Conservation (phyloP, 1,139 yeast species). For the Saccharomyces uvarum region DNA sequence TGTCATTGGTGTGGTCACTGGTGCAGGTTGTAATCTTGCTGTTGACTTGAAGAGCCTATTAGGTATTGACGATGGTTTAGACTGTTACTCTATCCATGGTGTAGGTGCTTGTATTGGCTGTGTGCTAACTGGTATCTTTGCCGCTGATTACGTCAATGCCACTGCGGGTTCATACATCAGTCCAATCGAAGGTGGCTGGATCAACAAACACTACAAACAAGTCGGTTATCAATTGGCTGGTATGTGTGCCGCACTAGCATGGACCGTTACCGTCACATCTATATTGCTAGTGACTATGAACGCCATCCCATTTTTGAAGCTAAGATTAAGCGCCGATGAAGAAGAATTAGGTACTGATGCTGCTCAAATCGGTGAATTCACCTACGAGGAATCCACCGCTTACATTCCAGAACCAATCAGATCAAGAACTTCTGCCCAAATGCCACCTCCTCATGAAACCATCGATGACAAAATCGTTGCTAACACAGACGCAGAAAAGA, state of each 20-base stretch:
- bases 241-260: conserved; percentile 60
- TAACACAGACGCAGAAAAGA: neutral
- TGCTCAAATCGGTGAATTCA: conserved; percentile 81
- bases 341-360: conserved; percentile 85
- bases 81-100: conserved; percentile 89
- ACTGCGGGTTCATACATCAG: conserved; percentile 55
- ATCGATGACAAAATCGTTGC: conserved; percentile 32
- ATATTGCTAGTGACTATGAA: conserved; percentile 66
- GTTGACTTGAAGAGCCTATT: conserved; percentile 67
- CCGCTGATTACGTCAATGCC: conserved; percentile 86
- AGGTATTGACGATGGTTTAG: conserved; percentile 89
- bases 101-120: conserved; percentile 88
- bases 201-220: conserved; percentile 82
- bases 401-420: conserved; percentile 73
- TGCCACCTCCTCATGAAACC: conserved; percentile 25
- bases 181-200: conserved; percentile 83
- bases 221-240: conserved; percentile 93
- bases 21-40: conserved; percentile 73
- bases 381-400: conserved; percentile 57
- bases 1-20: conserved; percentile 76
- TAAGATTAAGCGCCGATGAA: conserved; percentile 83
- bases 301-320: conserved; percentile 70
- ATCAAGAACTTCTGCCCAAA: conserved; percentile 35
- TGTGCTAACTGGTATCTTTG: conserved; percentile 80
- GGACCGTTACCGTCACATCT: conserved; percentile 75